A percentile compares a stretch with the other conserved stretches of the same genome.
These are phyloP conservation scores for Grifola frondosa DNA, from an alignment of 1,284 basidiomycete species.

Conservation along the genomic window DNA sequence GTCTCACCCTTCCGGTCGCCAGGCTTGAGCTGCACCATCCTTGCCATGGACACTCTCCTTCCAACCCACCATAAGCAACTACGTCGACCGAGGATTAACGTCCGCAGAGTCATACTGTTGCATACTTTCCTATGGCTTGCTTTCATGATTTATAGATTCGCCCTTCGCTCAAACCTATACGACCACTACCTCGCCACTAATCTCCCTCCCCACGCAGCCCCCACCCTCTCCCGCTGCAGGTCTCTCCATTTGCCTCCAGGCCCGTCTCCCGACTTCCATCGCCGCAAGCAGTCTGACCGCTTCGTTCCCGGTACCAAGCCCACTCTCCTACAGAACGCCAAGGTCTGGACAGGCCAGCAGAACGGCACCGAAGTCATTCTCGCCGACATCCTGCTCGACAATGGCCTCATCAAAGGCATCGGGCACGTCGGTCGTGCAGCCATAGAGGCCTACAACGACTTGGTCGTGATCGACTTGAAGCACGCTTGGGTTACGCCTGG, in stretches of 20 bases:
- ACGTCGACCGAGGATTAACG: no score
- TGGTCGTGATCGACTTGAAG: constrained; percentile 30
- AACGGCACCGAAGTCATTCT: constrained; percentile 35
- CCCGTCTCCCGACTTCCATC: constrained; percentile 39
- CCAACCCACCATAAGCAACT: no score
- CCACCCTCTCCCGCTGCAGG: constrained; percentile 27
- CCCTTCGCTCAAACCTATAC: no score
- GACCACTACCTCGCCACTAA: neutral
- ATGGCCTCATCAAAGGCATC: constrained; percentile 37
- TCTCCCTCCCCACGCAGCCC: constrained; percentile 20
- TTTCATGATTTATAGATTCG: no score
- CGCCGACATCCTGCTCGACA: constrained; percentile 39
- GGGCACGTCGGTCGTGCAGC: constrained; percentile 17
- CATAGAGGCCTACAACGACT: constrained; percentile 13
- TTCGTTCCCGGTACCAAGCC: constrained; percentile 48
- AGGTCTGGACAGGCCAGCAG: constrained; percentile 51
- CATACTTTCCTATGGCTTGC: no score
- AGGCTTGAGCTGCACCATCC: no score
- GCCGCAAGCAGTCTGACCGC: constrained; percentile 49
- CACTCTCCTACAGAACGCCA: constrained; percentile 57
- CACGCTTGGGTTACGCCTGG: constrained; percentile 41
- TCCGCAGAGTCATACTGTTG: no score
- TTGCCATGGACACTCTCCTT: no score
- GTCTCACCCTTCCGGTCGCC: no score
- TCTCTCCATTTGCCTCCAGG: constrained; percentile 32